Conservation (phyloP, 768 basidiomycete genomes). For the Crassisporium funariophilum region DNA sequence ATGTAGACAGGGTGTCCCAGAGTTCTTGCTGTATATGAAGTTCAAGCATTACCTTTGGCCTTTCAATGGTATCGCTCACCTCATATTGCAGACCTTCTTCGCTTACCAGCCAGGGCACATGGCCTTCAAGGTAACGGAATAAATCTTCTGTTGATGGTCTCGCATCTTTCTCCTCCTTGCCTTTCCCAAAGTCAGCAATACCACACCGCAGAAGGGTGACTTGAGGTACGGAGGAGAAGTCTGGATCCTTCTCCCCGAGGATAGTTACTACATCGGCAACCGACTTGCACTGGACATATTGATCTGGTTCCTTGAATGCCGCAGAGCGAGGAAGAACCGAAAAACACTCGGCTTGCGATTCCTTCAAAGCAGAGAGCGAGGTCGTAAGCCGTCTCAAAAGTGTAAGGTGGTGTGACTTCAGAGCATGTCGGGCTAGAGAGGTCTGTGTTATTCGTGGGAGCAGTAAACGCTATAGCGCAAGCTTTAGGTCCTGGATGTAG, state of each 20-base stretch:
- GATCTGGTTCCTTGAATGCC: constrained; percentile 47
- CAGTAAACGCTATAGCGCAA: constrained; percentile 55
- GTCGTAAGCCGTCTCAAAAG: constrained; percentile 56
- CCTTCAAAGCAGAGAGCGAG: constrained; percentile 58
- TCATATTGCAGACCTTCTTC: constrained; percentile 55
- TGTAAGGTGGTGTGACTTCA: constrained; percentile 59
- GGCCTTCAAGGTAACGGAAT: constrained; percentile 57
- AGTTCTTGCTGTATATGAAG: constrained; percentile 42
- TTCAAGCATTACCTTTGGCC: not conserved
- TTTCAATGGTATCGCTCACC: constrained; percentile 37
- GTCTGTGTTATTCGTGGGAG: constrained; percentile 66
- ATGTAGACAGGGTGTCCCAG: constrained; percentile 62
- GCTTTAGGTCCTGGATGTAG: constrained; percentile 7
- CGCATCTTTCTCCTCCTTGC: constrained; percentile 34
- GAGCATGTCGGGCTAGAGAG: constrained; percentile 58
- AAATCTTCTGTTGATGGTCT: constrained; percentile 59
- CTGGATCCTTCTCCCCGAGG: constrained; percentile 28
- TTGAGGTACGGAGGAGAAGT: constrained; percentile 41
- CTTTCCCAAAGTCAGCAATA: constrained; percentile 48
- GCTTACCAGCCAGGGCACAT: constrained; percentile 58
- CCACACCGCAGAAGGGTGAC: constrained; percentile 66
- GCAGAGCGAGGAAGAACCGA: constrained; percentile 58
- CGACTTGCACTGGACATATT: constrained; percentile 46
- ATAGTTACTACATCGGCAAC: constrained; percentile 44
- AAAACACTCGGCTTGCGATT: constrained; percentile 55